phyloP scores from a whole-genome alignment of 106 monocot species.

The Allium fistulosum region DNA sequence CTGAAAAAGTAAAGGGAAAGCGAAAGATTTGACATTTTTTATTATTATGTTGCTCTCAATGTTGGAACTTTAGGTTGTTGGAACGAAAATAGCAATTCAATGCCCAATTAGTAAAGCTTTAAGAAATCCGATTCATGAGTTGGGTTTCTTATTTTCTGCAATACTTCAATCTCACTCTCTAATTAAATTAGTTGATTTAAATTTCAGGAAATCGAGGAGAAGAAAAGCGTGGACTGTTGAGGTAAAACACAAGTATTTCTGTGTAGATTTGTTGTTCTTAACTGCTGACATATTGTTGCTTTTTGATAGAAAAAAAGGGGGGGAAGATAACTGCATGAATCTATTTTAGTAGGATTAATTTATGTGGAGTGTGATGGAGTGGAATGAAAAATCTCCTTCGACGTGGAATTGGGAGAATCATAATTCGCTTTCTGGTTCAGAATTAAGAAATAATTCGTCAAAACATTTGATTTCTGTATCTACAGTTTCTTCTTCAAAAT shows the following conservation, averaged over 20 bases:
- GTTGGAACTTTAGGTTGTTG: background rate
- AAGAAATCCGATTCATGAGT: conserved; percentile 1
- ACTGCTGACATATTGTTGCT: background rate
- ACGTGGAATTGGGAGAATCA: conserved; percentile 44
- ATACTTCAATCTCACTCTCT: background rate
- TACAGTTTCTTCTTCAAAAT: conserved; percentile 27
- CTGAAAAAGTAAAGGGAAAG: background rate
- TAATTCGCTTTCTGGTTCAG: conserved; percentile 16
- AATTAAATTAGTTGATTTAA: background rate
- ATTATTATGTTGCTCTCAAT: background rate
- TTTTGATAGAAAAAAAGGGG: background rate
- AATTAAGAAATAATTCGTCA: conserved; percentile 42
- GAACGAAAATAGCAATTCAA: background rate
- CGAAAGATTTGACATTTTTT: conserved; percentile 2
- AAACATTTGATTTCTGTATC: conserved; percentile 44
- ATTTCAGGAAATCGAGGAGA: background rate
- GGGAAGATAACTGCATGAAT: background rate
- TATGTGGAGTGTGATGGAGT: conserved; percentile 37
- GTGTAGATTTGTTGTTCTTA: background rate
- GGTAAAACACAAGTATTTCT: conserved; percentile 8
- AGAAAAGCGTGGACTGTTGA: conserved; percentile 4
- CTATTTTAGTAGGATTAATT: background rate
- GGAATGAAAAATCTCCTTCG: conserved; percentile 28
- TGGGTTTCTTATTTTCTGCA: conserved; percentile 1
- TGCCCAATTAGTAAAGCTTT: conserved; percentile 1